A percentile compares a stretch with the other conserved stretches of the same genome.
Conservation (phyloP, 805 yeast species). For the Cyberlindnera misumaiensis region DNA sequence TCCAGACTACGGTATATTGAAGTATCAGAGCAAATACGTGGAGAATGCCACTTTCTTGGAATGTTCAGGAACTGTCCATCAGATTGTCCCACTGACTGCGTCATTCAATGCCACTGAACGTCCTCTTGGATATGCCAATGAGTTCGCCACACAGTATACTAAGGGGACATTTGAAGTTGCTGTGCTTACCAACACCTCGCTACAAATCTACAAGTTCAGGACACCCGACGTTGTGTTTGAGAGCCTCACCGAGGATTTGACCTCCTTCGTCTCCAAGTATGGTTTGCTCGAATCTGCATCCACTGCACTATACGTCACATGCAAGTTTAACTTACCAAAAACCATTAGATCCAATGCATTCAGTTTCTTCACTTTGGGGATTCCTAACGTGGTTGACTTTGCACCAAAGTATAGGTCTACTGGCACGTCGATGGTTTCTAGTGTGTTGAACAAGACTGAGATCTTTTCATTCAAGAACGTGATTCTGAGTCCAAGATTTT, state of each 20-base stretch:
- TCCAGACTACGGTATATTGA: slow-evolving; percentile 79
- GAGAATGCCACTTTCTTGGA: slow-evolving; percentile 79
- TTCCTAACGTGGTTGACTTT: slow-evolving; percentile 36
- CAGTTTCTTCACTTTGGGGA: slow-evolving; percentile 35
- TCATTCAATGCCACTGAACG: slow-evolving; percentile 63
- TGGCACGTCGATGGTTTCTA: slow-evolving; percentile 16
- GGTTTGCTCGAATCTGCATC: slow-evolving; percentile 90
- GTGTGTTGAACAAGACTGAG: slow-evolving; percentile 8
- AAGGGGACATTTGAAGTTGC: slow-evolving; percentile 65
- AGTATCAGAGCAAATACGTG: slow-evolving; percentile 59
- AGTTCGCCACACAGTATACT: slow-evolving; percentile 80
- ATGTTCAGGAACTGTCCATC: slow-evolving; percentile 56
- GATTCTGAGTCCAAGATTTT: slow-evolving; percentile 85
- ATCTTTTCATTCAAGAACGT: slow-evolving; percentile 58
- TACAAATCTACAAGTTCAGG: slow-evolving; percentile 68
- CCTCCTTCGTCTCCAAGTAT: slow-evolving; percentile 66
- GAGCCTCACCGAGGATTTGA: slow-evolving; percentile 59
- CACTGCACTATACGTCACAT: slow-evolving; percentile 76
- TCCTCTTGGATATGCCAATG: slow-evolving; percentile 81
- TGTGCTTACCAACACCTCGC: slow-evolving; percentile 71
- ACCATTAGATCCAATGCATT: slow-evolving; percentile 36
- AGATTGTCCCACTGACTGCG: slow-evolving; percentile 64
- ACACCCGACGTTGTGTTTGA: slow-evolving; percentile 77
- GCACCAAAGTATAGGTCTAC: slow-evolving; percentile 31
- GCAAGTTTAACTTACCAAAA: slow-evolving; percentile 61